Evolutionary conservation across 305 asterid genomes (phyloP).

Genomic region (Fraxinus velutina): DNA sequence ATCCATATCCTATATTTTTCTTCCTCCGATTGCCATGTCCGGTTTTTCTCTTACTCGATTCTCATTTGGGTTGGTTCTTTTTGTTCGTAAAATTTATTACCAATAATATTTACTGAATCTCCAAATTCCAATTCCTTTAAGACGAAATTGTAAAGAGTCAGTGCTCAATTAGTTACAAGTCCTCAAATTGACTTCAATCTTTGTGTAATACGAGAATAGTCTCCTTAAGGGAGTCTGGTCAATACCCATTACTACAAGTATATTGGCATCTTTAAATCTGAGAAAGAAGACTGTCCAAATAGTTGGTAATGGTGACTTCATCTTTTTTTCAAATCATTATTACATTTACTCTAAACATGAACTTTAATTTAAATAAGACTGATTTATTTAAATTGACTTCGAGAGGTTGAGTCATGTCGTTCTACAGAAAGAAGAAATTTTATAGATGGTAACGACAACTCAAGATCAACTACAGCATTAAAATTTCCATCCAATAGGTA

Average conservation of each 20-base stretch:
- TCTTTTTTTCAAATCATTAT: background rate
- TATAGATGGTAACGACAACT: background rate
- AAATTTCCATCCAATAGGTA: background rate
- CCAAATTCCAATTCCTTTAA: background rate
- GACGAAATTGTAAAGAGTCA: background rate
- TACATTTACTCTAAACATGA: background rate
- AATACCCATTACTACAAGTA: background rate
- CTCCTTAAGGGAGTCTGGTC: background rate
- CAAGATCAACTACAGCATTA: background rate
- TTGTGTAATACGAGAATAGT: background rate
- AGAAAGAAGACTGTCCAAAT: background rate
- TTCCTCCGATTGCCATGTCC: background rate
- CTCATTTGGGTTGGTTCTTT: background rate
- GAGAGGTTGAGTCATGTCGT: background rate
- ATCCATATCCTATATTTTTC: background rate
- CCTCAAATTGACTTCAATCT: background rate
- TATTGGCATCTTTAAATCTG: background rate
- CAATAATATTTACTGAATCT: background rate
- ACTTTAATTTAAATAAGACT: background rate
- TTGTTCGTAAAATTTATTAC: too few relatives aligned
- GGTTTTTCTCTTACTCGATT: background rate
- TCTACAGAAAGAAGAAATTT: background rate
- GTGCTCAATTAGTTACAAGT: background rate
- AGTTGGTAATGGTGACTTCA: background rate
- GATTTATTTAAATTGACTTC: background rate